A percentile compares a stretch with the other conserved stretches of the same genome.
These are phyloP conservation scores for Russula abietina DNA, from an alignment of 768 basidiomycete species.

Conservation along the genomic window DNA sequence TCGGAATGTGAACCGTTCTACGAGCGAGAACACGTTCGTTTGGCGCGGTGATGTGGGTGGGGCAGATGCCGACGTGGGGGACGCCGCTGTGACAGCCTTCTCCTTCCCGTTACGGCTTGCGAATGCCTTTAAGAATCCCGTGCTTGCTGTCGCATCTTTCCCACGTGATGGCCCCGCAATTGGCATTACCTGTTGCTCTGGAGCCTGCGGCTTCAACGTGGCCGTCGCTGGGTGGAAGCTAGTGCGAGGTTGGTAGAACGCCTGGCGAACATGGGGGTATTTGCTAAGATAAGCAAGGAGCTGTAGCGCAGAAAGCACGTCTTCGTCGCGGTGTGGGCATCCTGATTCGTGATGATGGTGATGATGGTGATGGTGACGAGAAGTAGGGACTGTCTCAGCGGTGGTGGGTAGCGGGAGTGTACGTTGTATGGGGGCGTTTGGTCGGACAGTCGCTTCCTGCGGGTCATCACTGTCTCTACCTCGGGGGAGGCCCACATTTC, in stretches of 20 bases:
- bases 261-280: slow-evolving; percentile 94
- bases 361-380: slow-evolving; percentile 32
- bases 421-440: slow-evolving; percentile 22
- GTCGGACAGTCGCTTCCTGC: slow-evolving; percentile 22
- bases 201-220: slow-evolving; percentile 23
- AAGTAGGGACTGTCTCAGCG: slow-evolving; percentile 18
- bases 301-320: slow-evolving; percentile 84
- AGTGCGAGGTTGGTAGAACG: slow-evolving; percentile 85
- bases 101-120: slow-evolving; percentile 45
- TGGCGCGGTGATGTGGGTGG: slow-evolving; percentile 36
- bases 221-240: slow-evolving; percentile 76
- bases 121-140: slow-evolving; percentile 42
- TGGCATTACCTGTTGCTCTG: slow-evolving; percentile 11
- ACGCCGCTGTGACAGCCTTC: slow-evolving; percentile 32
- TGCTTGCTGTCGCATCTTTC: not conserved
- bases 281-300: slow-evolving; percentile 95
- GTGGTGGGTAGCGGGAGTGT: slow-evolving; percentile 22
- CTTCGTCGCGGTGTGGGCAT: slow-evolving; percentile 86
- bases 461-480: slow-evolving; percentile 24
- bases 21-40: slow-evolving; percentile 93
- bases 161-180: slow-evolving; percentile 22
- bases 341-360: slow-evolving; percentile 38
- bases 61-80: slow-evolving; percentile 27
- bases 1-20: slow-evolving; percentile 94
- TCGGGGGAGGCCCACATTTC: slow-evolving; percentile 48